Base-by-base conservation (phyloP, 148 eudicot genomes). In the Gaultheria prostrata region DNA sequence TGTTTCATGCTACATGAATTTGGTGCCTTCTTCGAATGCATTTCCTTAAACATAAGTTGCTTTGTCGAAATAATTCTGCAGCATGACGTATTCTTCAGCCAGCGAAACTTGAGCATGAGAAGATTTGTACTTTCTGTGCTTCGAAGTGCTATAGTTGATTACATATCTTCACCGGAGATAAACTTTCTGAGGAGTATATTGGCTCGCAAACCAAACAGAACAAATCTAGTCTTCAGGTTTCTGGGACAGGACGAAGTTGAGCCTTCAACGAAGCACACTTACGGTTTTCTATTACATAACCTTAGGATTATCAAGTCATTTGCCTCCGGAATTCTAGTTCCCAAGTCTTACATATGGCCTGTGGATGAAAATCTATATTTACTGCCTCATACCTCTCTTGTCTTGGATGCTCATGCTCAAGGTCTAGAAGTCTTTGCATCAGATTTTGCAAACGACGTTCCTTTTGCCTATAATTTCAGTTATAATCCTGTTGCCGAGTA, bases 291-390 rank as follows among this genome's bases (percentile, higher is more conserved):
- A 6, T 81, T 88, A 82, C 88, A 85, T 63, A 95, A 93, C 81
- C 95, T 97, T 63, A 84, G 93, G 24, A 85, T 90, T 80, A 87
- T 97, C 84, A 95, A 92, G 89, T 89, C 92, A 18, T 97, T 97
- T 90, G 98, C 98, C 21, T 83, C 93, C 0, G 99, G 98, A 53
- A 97, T 97, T 84, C 93, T 97, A n/a, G 98, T 97, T 73, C 99
- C 98, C 15, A 97, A 97, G 88, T 39, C 80, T 76, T 95, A 94
- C 84, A 97, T 97, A 87, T 93, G 94, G 95, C 99, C 94, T 74
- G 90, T 89, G 13, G 97, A 92, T 65, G 28, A 65, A 61, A 72
- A 76, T 39, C 82, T 67, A 13, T 94, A 97, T 89, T 76, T 97
- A 78, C 86, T 18, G 83, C 89, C 94, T 74, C 88, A 89, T 87